Evolutionary conservation across 176 grass and related monocot genomes (phyloP), one percentile per base, ranked within the genome.

Genomic region (Oryza glumipatula): DNA sequence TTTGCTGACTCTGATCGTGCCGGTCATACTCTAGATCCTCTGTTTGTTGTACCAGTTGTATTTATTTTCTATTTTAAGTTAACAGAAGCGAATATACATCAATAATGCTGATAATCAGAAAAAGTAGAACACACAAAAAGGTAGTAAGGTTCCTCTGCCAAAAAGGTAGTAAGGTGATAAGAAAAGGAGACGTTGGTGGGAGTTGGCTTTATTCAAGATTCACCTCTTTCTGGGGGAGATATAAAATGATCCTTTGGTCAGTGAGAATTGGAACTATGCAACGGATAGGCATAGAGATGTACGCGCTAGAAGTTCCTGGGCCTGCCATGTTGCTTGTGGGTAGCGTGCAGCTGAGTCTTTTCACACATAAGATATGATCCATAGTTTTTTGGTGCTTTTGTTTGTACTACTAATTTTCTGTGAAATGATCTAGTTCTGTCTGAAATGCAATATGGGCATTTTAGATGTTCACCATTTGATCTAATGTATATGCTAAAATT

Each of bases 211-310:
- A 51, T 76, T 38, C 24, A 86, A 56, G 69, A 83, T 83, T 80
- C 75, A 75, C 75, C 52, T 79, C 80, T 86, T 68, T 69, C 28
- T 79, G 75, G 4, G 84, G 43, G 43, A 79, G 61, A 69, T 90
- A 47, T 32, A 61, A 83, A 68, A 79, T 51, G 61, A 78, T 79
- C 39, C 72, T 79, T 78, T 54, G 80, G 36, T 32, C 14, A 70
- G 48, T 90, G 84, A 63, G 75, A 61, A 51, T 19, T 52, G 63
- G 84, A 79, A 80, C 26, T 83, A 67, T 86, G 80, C 68, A 73
- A 38, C 22, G 67, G 73, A 51, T 49, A 60, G 41, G 2, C 68
- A 70, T 35, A 49, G 24, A 86, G 36, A 30, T 86, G 60, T n/a
- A 11, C 4, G 14, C 47, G 2, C 56, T 78, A 63, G 73, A 61